These are phyloP conservation scores for Phlyctochytrium bullatum DNA, from an alignment of 192 early-diverging fungal genomes.

Conservation along the genomic window DNA sequence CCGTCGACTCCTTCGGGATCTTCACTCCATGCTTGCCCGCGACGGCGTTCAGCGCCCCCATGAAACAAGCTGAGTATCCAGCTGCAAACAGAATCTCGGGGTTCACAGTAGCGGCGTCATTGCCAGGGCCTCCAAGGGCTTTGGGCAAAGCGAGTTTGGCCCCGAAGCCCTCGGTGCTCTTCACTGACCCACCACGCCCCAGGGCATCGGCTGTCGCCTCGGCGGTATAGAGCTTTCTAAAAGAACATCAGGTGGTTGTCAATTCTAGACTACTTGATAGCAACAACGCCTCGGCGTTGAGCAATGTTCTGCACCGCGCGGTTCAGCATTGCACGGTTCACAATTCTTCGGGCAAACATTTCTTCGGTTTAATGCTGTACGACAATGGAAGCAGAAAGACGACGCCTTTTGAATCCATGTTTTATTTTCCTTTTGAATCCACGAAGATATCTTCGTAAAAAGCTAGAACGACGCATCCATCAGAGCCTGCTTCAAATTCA, in stretches of 20 bases:
- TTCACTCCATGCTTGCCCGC: constrained; percentile 25
- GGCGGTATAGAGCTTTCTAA: not conserved
- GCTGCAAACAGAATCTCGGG: constrained; percentile 16
- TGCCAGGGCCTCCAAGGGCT: constrained; percentile 7
- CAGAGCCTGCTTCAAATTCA: too few relatives aligned
- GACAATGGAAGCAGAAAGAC: too few relatives aligned
- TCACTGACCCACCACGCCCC: constrained; percentile 7
- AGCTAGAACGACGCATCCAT: too few relatives aligned
- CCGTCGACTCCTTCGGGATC: constrained; percentile 32
- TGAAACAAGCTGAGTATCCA: constrained; percentile 43
- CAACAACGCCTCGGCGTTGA: too few relatives aligned
- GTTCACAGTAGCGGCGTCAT: not conserved
- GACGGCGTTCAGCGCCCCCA: constrained; percentile 38
- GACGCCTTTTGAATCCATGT: too few relatives aligned
- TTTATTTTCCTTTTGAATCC: too few relatives aligned
- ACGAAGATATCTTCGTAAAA: too few relatives aligned
- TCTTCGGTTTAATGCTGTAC: too few relatives aligned
- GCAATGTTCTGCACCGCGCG: too few relatives aligned
- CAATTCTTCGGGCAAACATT: too few relatives aligned
- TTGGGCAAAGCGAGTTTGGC: not conserved
- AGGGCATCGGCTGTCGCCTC: not conserved
- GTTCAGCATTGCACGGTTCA: too few relatives aligned
- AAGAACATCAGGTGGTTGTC: not conserved
- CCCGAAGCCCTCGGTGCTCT: not conserved
- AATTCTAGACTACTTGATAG: too few relatives aligned